Conservation (phyloP, 169 alveolate species). For the Blepharisma undulans region DNA sequence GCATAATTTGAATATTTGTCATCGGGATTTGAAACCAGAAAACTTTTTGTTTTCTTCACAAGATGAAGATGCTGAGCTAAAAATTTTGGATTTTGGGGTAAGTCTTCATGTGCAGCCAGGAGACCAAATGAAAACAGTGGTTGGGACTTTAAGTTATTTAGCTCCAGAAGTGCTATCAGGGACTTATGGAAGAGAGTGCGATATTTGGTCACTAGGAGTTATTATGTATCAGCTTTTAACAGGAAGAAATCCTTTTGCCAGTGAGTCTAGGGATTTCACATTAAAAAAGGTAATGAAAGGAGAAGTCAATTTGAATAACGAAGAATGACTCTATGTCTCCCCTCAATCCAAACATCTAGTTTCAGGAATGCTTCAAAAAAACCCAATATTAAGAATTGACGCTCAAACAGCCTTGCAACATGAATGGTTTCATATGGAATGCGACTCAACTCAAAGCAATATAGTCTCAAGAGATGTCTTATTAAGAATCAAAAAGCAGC, state of each 20-base stretch:
- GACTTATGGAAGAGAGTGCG: conserved; percentile 31
- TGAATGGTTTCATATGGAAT: conserved; percentile 42
- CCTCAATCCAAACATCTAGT: conserved; percentile 11
- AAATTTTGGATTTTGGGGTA: conserved; percentile 17
- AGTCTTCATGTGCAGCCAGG: background rate
- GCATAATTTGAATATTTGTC: conserved; percentile 61
- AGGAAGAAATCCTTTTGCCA: conserved; percentile 35
- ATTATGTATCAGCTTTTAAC: conserved; percentile 1
- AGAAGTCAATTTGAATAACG: background rate
- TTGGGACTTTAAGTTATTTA: conserved; percentile 30
- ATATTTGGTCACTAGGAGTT: conserved; percentile 38
- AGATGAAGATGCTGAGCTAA: conserved; percentile 12
- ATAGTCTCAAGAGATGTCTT: background rate
- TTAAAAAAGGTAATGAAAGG: background rate
- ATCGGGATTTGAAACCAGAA: conserved; percentile 76
- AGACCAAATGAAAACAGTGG: background rate
- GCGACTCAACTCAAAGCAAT: background rate
- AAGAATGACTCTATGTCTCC: background rate
- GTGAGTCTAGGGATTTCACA: background rate
- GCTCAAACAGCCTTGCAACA: conserved; percentile 42
- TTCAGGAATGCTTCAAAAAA: background rate
- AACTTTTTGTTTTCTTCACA: conserved; percentile 47
- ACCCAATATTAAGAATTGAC: conserved; percentile 24
- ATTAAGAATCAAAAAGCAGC: background rate
- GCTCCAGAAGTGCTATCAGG: conserved; percentile 45